phyloP scores from a whole-genome alignment of 2,329 filamentous ascomycete genomes.

The Fusarium globosum region DNA sequence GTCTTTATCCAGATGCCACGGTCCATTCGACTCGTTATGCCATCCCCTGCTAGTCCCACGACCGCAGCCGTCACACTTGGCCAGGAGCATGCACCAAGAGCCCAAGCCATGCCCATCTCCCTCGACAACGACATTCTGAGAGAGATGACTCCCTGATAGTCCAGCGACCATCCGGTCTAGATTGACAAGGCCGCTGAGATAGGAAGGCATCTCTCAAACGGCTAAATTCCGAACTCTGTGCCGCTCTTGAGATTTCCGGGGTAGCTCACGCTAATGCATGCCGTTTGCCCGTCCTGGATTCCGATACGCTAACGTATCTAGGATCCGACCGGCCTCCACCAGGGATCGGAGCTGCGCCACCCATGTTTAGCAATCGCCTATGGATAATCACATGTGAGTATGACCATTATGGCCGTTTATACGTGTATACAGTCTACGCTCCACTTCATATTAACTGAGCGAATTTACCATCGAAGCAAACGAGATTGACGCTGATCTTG shows the following conservation, averaged over 20 bases:
- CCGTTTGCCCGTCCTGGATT: background rate
- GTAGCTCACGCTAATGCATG: background rate
- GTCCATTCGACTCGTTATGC: background rate
- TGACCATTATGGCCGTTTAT: background rate
- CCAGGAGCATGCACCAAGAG: background rate
- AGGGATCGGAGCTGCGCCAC: background rate
- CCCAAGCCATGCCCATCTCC: background rate
- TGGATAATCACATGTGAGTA: background rate
- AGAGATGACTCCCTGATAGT: background rate
- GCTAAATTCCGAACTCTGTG: background rate
- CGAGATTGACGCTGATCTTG: background rate
- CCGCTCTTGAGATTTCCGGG: background rate
- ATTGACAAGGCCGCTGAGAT: background rate
- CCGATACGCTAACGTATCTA: background rate
- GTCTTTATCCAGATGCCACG: background rate
- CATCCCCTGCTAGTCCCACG: background rate
- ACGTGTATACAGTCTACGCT: background rate
- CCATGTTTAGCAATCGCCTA: background rate
- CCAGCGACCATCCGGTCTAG: background rate
- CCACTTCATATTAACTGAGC: background rate
- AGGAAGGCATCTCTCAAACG: background rate
- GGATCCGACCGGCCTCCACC: background rate
- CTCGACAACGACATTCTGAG: background rate
- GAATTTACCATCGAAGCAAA: background rate
- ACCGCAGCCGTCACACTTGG: too few species aligned